These are phyloP conservation scores for Marchantia paleacea DNA, from an alignment of 225 moss, liverwort and hornwort species.

Conservation along the genomic window DNA sequence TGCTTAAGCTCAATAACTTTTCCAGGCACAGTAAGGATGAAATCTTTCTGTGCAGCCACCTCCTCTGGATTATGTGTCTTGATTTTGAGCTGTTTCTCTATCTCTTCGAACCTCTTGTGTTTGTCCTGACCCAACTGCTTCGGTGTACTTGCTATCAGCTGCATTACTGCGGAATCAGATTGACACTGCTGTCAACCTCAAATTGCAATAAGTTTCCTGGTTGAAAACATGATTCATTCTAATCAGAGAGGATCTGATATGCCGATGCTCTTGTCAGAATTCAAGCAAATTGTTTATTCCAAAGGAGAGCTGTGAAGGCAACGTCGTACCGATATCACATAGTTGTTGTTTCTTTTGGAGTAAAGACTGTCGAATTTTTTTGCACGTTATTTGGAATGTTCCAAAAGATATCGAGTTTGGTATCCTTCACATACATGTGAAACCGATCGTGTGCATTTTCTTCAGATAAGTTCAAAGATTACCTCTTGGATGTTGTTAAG, in stretches of 20 bases:
- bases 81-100: constrained; percentile 64
- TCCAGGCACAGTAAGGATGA: constrained; percentile 62
- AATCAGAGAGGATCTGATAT: background rate
- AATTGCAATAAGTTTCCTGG: background rate
- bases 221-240: background rate
- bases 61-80: constrained; percentile 76
- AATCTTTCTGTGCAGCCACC: constrained; percentile 64
- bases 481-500: background rate
- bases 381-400: constrained; percentile 62
- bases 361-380: constrained; percentile 62
- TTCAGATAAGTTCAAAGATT: background rate
- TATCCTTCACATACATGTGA: constrained; percentile 44
- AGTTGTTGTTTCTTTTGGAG: constrained; percentile 81
- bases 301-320: background rate
- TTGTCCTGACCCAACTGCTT: constrained; percentile 64
- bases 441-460: background rate
- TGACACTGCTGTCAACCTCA: constrained; percentile 9
- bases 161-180: constrained; percentile 38
- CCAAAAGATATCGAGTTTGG: constrained; percentile 74
- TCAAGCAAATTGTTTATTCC: background rate
- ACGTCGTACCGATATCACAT: constrained; percentile 52
- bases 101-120: constrained; percentile 59
- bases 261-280: background rate
- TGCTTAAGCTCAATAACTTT: constrained; percentile 57
- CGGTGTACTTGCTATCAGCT: constrained; percentile 61